phyloP scores from a whole-genome alignment of 306 rosid species.

The Mucuna pruriens region DNA sequence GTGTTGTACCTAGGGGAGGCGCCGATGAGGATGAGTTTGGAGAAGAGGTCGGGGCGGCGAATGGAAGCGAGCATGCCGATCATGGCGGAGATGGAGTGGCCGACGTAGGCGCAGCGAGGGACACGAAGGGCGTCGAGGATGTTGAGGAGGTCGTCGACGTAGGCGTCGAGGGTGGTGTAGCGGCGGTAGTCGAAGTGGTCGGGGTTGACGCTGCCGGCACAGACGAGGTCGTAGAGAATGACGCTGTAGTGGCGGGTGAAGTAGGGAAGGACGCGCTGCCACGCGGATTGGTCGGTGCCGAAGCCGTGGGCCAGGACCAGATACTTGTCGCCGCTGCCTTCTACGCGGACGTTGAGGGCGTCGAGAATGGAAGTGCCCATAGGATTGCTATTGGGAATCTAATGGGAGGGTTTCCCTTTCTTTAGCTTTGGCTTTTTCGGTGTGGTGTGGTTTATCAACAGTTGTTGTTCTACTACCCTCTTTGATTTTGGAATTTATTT shows the following conservation, averaged over 20 bases:
- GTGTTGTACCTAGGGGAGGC: conserved; percentile 78
- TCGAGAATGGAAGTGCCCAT: conserved; percentile 63
- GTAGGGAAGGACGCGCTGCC: conserved; percentile 83
- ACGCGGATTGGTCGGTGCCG: conserved; percentile 98
- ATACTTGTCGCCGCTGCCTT: conserved; percentile 73
- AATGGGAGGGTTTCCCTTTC: no score
- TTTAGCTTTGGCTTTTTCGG: no score
- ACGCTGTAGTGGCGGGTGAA: conserved; percentile 71
- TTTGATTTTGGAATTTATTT: background rate
- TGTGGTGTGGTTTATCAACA: background rate
- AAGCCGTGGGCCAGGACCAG: conserved; percentile 84
- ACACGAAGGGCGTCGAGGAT: conserved; percentile 75
- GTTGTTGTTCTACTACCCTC: background rate
- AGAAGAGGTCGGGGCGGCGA: conserved; percentile 84
- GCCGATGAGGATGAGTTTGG: conserved; percentile 89
- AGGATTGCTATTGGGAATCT: no score
- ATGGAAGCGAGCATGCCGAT: conserved; percentile 90
- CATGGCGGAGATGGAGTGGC: conserved; percentile 99
- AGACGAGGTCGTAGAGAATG: conserved; percentile 94
- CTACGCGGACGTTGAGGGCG: conserved; percentile 78
- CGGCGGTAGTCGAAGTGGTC: conserved; percentile 86
- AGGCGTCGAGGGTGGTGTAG: conserved; percentile 86
- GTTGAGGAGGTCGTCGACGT: conserved; percentile 78
- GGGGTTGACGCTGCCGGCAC: conserved; percentile 99
- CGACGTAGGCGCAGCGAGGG: conserved; percentile 77